Percentiles rank a stretch among this genome's conserved stretches.
phyloP scores from a whole-genome alignment of 345 rosid species.

The Brassica rapa region DNA sequence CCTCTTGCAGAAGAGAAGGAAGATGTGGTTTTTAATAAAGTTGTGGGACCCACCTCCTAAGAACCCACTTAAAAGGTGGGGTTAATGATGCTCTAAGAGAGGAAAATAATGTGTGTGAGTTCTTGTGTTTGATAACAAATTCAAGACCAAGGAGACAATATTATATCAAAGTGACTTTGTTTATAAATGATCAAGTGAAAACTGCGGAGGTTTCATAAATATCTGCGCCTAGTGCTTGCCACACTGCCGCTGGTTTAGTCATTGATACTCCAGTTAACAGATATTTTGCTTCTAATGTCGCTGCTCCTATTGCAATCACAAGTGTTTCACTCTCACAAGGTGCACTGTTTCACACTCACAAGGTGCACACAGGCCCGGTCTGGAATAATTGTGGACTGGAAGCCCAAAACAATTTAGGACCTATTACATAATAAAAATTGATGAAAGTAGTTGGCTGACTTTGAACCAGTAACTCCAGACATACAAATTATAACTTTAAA shows the following conservation, averaged over 20 bases:
- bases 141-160: not conserved
- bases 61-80: too few relatives aligned
- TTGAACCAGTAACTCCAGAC: too few relatives aligned
- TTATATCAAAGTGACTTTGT: not conserved
- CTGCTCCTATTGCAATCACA: not conserved
- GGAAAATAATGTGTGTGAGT: not conserved
- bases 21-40: too few relatives aligned
- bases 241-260: not conserved
- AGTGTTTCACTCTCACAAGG: not conserved
- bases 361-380: too few relatives aligned
- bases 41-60: too few relatives aligned
- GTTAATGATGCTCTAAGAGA: not conserved
- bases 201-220: not conserved
- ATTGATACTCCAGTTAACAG: not conserved
- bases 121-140: not conserved
- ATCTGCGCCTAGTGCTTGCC: not conserved
- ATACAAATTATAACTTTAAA: too few relatives aligned
- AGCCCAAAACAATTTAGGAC: too few relatives aligned
- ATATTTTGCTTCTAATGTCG: not conserved
- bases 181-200: not conserved
- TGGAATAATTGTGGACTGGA: too few relatives aligned
- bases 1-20: too few relatives aligned
- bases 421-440: too few relatives aligned
- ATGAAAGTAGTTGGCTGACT: too few relatives aligned
- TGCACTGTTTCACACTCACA: too few relatives aligned